Evolutionary conservation across 306 rosid species (phyloP), one percentile per base, ranked within the genome.

Genomic region (Carpinus fangiana): DNA sequence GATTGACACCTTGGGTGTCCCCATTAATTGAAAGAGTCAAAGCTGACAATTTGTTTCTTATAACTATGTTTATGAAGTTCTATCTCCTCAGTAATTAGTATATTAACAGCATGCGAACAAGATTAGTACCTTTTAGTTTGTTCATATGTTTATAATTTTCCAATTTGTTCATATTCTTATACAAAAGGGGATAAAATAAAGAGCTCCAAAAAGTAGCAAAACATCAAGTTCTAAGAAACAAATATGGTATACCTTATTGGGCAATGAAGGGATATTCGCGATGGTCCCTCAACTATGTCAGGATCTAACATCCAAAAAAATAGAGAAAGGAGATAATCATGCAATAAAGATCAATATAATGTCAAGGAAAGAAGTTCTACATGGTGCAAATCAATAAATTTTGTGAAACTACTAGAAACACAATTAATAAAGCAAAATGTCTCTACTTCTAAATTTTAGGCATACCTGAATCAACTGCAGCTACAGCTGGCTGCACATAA

Each of bases 221-320:
- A 48, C 6, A 78, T 55, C 28, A 81, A 72, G 18, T 38, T 70
- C 60, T 68, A 83, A 78, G 78, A 62, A 75, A 73, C 71, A 10
- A 74, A 75, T 43, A 81, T 43, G 59, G 43, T 86, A 84, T 87
- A 94, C 99, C 98, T 96, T 91, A 96, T 96, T 34, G 98, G 99
- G 84, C 99, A 96, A 89, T 86, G 91, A 62, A 96, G 98, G 61
- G 94, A 91, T 86, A 96, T 90, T 75, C 89, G 90, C 4, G 99
- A 96, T 70, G 94, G 87, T 54, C 98, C 99, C 87, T 93, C 99
- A 13, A 93, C 87, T 75, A 93, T 72, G 73, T 96, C 99, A 46
- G 90, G 72, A 93, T 96, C 93, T 90, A 75, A 60, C 51, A 62
- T 73, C 21, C 12, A 51, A 81, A 54, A 45, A 23, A 72, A 55